Evolutionary conservation across 2,329 filamentous ascomycete genomes (phyloP).

Genomic region (Coniochaeta sp.): DNA sequence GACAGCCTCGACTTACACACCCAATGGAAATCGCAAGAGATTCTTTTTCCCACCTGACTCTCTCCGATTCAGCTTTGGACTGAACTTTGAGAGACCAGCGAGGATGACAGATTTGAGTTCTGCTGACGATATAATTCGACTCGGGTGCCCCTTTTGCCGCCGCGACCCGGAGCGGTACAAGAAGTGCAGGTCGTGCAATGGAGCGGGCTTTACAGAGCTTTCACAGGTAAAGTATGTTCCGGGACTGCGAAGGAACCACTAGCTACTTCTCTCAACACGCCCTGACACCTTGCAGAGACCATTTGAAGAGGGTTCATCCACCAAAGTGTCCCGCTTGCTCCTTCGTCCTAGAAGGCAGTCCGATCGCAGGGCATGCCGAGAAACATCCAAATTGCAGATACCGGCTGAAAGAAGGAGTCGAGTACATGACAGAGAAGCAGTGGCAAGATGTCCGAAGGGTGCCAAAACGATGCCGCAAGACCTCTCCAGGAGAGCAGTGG

Average conservation of each 20-base stretch:
- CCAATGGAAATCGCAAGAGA: not conserved
- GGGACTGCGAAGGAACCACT: not conserved
- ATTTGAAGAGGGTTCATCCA: not conserved
- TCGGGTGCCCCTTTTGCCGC: not conserved
- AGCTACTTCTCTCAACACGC: not conserved
- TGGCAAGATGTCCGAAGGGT: not conserved
- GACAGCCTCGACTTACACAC: not conserved
- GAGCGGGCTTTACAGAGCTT: not conserved
- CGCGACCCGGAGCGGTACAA: not conserved
- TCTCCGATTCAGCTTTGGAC: too few relatives aligned
- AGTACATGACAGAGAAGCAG: not conserved
- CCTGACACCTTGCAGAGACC: not conserved
- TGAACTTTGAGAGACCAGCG: too few relatives aligned
- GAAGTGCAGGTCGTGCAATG: not conserved
- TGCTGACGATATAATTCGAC: not conserved
- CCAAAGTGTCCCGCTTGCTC: not conserved
- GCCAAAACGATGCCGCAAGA: not conserved
- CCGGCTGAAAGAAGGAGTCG: not conserved
- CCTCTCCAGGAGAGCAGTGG: not conserved
- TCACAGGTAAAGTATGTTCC: not conserved
- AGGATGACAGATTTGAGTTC: not conserved
- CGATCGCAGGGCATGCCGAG: not conserved
- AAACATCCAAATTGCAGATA: not conserved
- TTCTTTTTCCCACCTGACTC: too few relatives aligned
- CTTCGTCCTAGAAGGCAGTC: not conserved